Conservation (phyloP, 2,329 filamentous ascomycete species). For the Chaetomiaceae sp. region DNA sequence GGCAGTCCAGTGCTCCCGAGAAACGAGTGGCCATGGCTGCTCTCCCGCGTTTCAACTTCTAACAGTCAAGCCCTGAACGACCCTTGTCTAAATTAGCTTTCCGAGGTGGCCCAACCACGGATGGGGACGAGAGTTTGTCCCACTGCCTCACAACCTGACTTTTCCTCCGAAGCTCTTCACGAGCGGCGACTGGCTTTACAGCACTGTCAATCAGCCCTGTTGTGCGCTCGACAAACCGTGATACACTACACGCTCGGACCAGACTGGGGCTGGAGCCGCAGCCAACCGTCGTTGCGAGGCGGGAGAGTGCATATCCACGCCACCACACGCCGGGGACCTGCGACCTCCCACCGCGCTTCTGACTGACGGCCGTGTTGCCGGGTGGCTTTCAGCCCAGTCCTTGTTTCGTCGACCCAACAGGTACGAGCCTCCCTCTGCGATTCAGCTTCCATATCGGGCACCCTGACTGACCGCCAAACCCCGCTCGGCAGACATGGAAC, state of each 20-base stretch:
- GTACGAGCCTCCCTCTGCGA: background rate
- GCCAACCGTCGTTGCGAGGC: conserved; percentile 25
- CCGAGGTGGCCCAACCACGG: conserved; percentile 22
- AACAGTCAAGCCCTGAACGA: background rate
- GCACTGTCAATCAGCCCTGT: background rate
- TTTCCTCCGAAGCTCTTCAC: conserved; percentile 4
- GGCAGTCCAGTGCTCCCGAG: background rate
- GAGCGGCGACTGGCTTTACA: conserved; percentile 1
- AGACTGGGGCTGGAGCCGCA: conserved; percentile 23
- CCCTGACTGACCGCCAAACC: background rate
- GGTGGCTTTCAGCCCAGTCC: background rate
- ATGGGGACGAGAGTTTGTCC: conserved; percentile 15
- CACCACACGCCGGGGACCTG: conserved; percentile 19
- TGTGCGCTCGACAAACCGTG: conserved; percentile 3
- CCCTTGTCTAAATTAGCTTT: conserved; percentile 20
- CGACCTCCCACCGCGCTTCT: conserved; percentile 2
- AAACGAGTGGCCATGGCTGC: too few relatives aligned
- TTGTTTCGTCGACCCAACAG: conserved; percentile 8
- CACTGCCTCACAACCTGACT: conserved; percentile 16
- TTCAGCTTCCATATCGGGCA: conserved; percentile 6
- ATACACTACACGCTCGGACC: conserved; percentile 10
- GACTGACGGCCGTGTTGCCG: background rate
- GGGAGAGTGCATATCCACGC: conserved; percentile 25
- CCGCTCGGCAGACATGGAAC: background rate
- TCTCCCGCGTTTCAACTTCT: background rate